A percentile compares a stretch with the other conserved stretches of the same genome.
These are phyloP conservation scores for Radiomyces spectabilis DNA, from an alignment of 192 early-diverging fungal genomes.

Conservation along the genomic window DNA sequence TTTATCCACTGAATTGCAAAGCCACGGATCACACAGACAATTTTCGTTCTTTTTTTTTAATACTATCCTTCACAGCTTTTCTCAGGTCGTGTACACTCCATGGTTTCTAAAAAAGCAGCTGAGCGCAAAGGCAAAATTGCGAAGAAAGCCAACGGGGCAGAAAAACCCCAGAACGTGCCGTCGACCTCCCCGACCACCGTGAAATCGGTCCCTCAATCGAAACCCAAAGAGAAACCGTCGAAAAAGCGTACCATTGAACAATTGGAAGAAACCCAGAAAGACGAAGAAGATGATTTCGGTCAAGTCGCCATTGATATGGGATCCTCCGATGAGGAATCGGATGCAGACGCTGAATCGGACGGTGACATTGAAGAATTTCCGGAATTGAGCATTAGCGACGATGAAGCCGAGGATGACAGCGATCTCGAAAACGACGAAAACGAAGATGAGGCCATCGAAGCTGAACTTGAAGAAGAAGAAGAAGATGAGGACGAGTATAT, in stretches of 20 bases:
- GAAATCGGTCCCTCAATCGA: too few relatives aligned
- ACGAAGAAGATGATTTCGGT: conserved; percentile 42
- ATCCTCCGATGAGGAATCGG: conserved; percentile 42
- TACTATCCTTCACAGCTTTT: too few relatives aligned
- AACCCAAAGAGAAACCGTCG: background rate
- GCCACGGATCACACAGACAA: too few relatives aligned
- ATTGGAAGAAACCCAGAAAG: conserved; percentile 25
- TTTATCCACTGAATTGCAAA: too few relatives aligned
- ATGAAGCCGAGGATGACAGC: conserved; percentile 37
- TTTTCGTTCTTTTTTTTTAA: too few relatives aligned
- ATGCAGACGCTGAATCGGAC: conserved; percentile 34
- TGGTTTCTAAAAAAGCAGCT: too few relatives aligned
- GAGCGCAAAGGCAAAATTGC: too few relatives aligned
- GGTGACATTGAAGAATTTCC: conserved; percentile 25
- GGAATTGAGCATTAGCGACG: conserved; percentile 12
- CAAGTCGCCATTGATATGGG: conserved; percentile 42
- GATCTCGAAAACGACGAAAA: conserved; percentile 33
- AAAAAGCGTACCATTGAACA: background rate
- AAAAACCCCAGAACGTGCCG: too few relatives aligned
- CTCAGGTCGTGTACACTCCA: too few relatives aligned
- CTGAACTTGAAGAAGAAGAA: conserved; percentile 39
- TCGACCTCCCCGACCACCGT: too few relatives aligned
- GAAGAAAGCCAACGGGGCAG: too few relatives aligned
- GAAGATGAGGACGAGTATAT: conserved; percentile 38
- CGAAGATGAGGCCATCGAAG: conserved; percentile 34